Base-by-base conservation (phyloP, 75 land plant genomes). In the Cupressus sempervirens region DNA sequence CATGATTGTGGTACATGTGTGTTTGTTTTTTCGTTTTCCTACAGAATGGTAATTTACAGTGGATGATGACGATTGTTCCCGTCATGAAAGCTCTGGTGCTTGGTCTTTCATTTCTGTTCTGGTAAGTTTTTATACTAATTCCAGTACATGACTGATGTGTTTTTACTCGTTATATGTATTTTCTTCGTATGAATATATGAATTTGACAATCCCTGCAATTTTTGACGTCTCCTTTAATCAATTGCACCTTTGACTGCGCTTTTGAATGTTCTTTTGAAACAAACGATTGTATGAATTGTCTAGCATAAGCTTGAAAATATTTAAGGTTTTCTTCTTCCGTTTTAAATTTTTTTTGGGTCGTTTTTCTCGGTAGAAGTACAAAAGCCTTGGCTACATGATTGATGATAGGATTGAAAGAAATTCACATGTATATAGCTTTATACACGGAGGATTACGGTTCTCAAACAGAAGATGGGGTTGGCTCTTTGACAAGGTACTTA, bases 21-120 rank as follows among this genome's bases (percentile, higher is more conserved):
- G 36, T 48, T 46, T 74, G 29, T 34, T 36, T 70, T 35, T 87
- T 40, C 35, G 81, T 81, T 82, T n/a, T 30, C 85, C 52, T 77
- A 86, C 94, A 97, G 96, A 90, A 89, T 13, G 94, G 92, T 84
- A 93, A 93, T 81, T 88, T 97, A 86, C 99, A 97, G 86, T 97
- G 98, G 98, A 81, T 90, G 53, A 87, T 97, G 43, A 89, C 98
- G 0, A 85, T 91, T 29, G 95, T 95, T 45, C 98, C 99, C 3
- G 84, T 93, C 80, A 88, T 95, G 52, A 97, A 97, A 88, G 91
- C 93, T 4, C 90, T 95, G 88, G 98, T 95, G 50, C 94, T 94
- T 40, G 85, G 85, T 23, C 86, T 94, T 11, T 93, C 98, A 68
- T 95, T 93, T 85, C 85, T 91, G 5, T 97, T 97, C 83, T 97